phyloP scores from a whole-genome alignment of 495 filamentous ascomycete species.

The Daldinia loculata region DNA sequence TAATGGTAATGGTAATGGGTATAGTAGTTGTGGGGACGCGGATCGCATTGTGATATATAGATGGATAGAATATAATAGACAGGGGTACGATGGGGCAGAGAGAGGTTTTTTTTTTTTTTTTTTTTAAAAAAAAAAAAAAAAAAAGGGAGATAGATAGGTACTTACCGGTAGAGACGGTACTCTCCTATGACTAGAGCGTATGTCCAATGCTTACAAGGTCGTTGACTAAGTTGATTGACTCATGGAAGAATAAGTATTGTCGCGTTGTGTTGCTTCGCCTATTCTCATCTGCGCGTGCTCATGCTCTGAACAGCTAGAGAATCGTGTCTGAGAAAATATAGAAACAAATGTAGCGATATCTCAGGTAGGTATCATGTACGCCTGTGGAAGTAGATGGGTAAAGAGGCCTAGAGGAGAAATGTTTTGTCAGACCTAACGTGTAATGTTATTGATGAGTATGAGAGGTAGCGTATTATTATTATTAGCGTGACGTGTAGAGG shows the following conservation, averaged over 20 bases:
- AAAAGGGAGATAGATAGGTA: background rate
- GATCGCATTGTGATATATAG: constrained; percentile 20
- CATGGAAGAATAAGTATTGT: constrained; percentile 11
- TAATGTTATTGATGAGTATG: background rate
- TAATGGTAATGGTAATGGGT: constrained; percentile 1
- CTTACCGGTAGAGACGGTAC: constrained; percentile 10
- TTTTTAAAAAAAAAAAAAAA: no score
- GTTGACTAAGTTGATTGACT: constrained; percentile 16
- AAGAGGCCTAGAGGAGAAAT: constrained; percentile 6
- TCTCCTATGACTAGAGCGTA: constrained; percentile 3
- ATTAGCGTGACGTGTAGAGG: constrained; percentile 8
- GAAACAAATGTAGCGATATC: background rate
- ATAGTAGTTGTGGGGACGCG: constrained; percentile 12
- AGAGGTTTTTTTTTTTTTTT: no score
- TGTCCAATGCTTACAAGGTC: background rate
- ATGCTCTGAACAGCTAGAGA: background rate
- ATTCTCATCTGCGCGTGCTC: background rate
- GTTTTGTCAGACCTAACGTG: constrained; percentile 6
- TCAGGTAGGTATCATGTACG: background rate
- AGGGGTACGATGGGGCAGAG: constrained; percentile 1
- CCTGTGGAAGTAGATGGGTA: background rate
- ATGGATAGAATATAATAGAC: constrained; percentile 14
- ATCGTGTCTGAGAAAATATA: background rate
- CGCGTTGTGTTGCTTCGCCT: background rate
- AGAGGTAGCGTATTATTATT: constrained; percentile 18